Conservation (phyloP, 768 basidiomycete species). For the Albatrellus ellisii region DNA sequence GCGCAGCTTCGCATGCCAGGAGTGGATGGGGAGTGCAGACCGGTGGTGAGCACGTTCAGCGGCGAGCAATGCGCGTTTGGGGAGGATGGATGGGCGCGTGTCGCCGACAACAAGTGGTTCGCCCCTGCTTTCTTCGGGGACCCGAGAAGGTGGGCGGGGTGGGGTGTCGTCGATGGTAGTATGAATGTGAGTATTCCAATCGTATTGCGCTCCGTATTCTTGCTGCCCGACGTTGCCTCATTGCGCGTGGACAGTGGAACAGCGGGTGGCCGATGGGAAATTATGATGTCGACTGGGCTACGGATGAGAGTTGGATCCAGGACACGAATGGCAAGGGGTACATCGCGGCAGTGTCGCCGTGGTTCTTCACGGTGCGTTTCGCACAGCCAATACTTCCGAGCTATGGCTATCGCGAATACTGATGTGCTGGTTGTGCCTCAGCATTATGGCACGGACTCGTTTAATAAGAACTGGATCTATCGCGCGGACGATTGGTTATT, state of each 20-base stretch:
- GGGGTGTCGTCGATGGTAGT: slow-evolving; percentile 37
- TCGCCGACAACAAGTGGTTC: slow-evolving; percentile 39
- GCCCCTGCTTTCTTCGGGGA: slow-evolving; percentile 61
- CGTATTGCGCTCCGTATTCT: slow-evolving; percentile 11
- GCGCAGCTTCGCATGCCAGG: slow-evolving; percentile 37
- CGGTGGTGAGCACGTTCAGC: slow-evolving; percentile 59
- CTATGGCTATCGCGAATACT: not conserved
- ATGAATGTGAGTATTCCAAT: too few relatives aligned
- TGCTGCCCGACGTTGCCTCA: not conserved
- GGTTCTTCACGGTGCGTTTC: slow-evolving; percentile 54
- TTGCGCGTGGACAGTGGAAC: slow-evolving; percentile 45
- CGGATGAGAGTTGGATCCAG: slow-evolving; percentile 14
- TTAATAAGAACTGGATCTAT: slow-evolving; percentile 67
- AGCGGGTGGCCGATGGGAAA: slow-evolving; percentile 54
- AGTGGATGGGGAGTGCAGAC: slow-evolving; percentile 16
- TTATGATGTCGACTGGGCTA: slow-evolving; percentile 14
- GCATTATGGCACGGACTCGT: slow-evolving; percentile 53
- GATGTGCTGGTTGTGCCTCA: slow-evolving; percentile 1
- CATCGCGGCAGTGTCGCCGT: slow-evolving; percentile 49
- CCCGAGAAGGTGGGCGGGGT: slow-evolving; percentile 29
- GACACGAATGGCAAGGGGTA: slow-evolving; percentile 20
- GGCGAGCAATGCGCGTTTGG: slow-evolving; percentile 64
- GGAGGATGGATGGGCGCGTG: not conserved
- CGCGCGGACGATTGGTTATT: slow-evolving; percentile 57
- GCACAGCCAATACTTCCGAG: not conserved